Evolutionary conservation across 2,329 filamentous ascomycete species (phyloP), one percentile per base, ranked within the genome.

Genomic region (Colletotrichum chlorophyti): DNA sequence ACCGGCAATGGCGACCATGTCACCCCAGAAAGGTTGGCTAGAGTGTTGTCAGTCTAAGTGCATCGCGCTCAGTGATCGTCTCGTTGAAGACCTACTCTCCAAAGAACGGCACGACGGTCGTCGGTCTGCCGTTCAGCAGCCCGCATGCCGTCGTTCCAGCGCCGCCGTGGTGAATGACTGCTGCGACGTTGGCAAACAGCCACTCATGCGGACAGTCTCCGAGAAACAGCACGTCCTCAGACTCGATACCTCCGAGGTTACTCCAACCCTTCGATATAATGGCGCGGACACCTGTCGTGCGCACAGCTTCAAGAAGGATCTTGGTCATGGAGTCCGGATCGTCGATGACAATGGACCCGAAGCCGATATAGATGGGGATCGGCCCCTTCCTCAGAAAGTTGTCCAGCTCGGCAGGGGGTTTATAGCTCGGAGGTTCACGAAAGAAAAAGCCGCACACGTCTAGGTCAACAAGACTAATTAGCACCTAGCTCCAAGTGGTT

Each of bases 81-180:
- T n/a, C n/a, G n/a, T n/a, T n/a, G n/a, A n/a, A n/a, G n/a, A 63
- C 63, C 24, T 46, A 64, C 63, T 76, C 73, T 27, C 74, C 74
- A 53, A 77, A 77, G 62, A 77, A 85, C 0, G 83, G 83, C 1
- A 85, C 77, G n/a, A 85, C 75, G 0, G 78, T 68, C 0, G 83
- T 85, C 0, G 83, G 82, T 17, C 74, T 70, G 0, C 78, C 82
- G 32, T 79, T 74, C 3, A 72, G 66, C 8, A 86, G 74, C 1
- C 83, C 82, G 26, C 76, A 79, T 0, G 83, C 81, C 3, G 83
- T 84, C 0, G 82, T 85, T 10, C 83, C 83, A 8, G 83, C 83
- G 9, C 83, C 83, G 15, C 83, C 83, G 47, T 86, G 83, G 57
- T 86, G 83, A 0, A 86, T 75, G 0, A 85, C 83, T 10, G 75